A percentile compares a stretch with the other conserved stretches of the same genome.
Evolutionary conservation across 2,329 filamentous ascomycete genomes (phyloP).

Genomic region (Apiospora arundinis): DNA sequence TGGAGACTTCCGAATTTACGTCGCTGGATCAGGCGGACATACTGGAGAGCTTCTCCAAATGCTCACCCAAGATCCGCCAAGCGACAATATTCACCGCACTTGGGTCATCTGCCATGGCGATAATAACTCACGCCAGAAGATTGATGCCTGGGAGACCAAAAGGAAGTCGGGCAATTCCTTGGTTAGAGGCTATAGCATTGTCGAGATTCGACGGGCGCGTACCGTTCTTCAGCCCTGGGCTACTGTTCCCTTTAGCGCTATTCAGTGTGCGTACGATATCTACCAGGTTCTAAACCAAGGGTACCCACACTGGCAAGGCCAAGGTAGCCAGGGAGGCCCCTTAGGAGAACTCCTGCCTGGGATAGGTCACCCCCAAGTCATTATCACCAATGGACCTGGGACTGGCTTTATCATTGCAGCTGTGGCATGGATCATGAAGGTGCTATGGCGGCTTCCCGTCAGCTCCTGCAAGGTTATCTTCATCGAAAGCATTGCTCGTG

Average conservation of each 20-base stretch:
- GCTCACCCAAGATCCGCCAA: constrained; percentile 64
- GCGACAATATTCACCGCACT: constrained; percentile 69
- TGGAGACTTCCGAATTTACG: constrained; percentile 56
- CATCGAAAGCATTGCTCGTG: constrained; percentile 91
- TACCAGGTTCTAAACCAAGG: constrained; percentile 57
- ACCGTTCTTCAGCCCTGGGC: constrained; percentile 80
- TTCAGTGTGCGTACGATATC: constrained; percentile 70
- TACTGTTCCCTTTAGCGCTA: constrained; percentile 73
- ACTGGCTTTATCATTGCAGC: constrained; percentile 79
- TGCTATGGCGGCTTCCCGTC: constrained; percentile 51
- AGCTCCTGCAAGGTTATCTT: constrained; percentile 77
- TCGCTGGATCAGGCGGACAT: constrained; percentile 93
- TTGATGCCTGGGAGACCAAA: constrained; percentile 59
- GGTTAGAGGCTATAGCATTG: constrained; percentile 62
- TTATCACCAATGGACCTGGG: constrained; percentile 88
- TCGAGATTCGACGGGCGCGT: constrained; percentile 76
- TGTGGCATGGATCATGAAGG: constrained; percentile 54
- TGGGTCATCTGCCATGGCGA: constrained; percentile 85
- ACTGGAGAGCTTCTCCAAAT: constrained; percentile 94
- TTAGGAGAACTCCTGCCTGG: constrained; percentile 25
- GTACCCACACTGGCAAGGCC: constrained; percentile 23
- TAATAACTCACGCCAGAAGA: constrained; percentile 69
- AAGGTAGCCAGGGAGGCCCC: constrained; percentile 29
- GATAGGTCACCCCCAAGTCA: constrained; percentile 68
- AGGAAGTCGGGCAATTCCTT: background rate